Percentiles rank a stretch among this genome's conserved stretches.
Conservation (phyloP, 495 filamentous ascomycete genomes). For the Immersiella caudata region DNA sequence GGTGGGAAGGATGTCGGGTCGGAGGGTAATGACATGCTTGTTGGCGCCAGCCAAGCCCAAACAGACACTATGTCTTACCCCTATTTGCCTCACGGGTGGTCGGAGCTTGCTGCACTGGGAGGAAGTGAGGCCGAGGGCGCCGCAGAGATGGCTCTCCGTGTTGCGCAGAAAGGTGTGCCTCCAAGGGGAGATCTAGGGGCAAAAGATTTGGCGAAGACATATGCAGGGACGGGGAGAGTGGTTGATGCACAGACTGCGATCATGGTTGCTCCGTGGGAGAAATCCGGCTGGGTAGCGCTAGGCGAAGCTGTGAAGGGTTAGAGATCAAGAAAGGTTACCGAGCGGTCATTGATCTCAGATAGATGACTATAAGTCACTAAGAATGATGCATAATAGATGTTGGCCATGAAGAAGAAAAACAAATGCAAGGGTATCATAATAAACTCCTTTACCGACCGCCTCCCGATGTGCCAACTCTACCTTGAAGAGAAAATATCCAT, state of each 20-base stretch:
- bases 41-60: slow-evolving; percentile 54
- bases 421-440: slow-evolving; percentile 20
- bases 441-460: not conserved
- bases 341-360: not conserved
- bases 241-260: slow-evolving; percentile 76
- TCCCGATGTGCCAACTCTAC: not conserved
- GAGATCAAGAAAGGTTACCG: not conserved
- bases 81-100: slow-evolving; percentile 75
- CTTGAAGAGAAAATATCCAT: too few relatives aligned
- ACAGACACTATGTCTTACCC: slow-evolving; percentile 78
- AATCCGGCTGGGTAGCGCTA: slow-evolving; percentile 62
- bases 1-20: slow-evolving; percentile 31
- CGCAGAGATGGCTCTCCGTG: slow-evolving; percentile 77
- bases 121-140: slow-evolving; percentile 56
- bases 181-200: slow-evolving; percentile 69
- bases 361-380: not conserved
- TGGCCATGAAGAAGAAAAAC: not conserved
- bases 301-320: slow-evolving; percentile 32
- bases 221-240: slow-evolving; percentile 70
- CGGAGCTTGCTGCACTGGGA: slow-evolving; percentile 58
- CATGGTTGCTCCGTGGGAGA: slow-evolving; percentile 79
- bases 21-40: slow-evolving; percentile 32
- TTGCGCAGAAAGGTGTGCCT: slow-evolving; percentile 71
- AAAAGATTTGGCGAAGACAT: slow-evolving; percentile 71
- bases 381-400: not conserved